A percentile compares a stretch with the other conserved stretches of the same genome.
Conservation (phyloP, 805 yeast species). For the Myxozyma kluyveri region DNA sequence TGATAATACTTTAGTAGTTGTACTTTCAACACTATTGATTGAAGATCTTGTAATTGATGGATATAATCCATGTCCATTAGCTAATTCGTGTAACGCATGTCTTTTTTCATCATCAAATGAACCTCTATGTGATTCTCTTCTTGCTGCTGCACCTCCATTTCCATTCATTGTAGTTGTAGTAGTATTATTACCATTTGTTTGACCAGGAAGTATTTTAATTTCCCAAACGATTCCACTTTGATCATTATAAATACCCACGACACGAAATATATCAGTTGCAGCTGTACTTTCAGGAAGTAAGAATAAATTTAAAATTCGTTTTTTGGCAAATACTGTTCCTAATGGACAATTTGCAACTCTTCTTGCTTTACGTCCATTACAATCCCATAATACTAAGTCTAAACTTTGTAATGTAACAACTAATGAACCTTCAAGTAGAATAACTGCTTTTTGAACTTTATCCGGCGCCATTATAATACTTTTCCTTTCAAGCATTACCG, state of each 20-base stretch:
- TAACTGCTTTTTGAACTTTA: constrained; percentile 49
- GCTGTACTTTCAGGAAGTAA: constrained; percentile 40
- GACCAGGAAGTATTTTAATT: constrained; percentile 11
- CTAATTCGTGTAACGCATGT: neutral
- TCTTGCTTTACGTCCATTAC: constrained; percentile 35
- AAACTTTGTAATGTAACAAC: constrained; percentile 46
- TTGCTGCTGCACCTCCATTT: neutral
- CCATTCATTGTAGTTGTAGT: constrained; percentile 2
- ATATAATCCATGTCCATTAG: neutral
- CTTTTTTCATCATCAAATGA: neutral
- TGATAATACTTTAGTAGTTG: neutral
- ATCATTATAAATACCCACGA: constrained; percentile 30
- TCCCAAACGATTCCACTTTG: constrained; percentile 31
- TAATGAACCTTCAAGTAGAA: constrained; percentile 49
- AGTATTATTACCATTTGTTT: neutral
- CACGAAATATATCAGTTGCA: constrained; percentile 7
- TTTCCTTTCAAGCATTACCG: constrained; percentile 24
- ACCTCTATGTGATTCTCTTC: neutral
- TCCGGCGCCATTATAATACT: constrained; percentile 47
- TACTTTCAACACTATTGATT: neutral
- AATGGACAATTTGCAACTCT: constrained; percentile 10
- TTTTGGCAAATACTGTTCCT: constrained; percentile 2
- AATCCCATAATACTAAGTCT: constrained; percentile 59
- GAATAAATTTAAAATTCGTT: constrained; percentile 32
- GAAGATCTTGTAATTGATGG: neutral